These are phyloP conservation scores for Achlya hypogyna DNA, from an alignment of 352 stramenopile genomes.

Conservation along the genomic window DNA sequence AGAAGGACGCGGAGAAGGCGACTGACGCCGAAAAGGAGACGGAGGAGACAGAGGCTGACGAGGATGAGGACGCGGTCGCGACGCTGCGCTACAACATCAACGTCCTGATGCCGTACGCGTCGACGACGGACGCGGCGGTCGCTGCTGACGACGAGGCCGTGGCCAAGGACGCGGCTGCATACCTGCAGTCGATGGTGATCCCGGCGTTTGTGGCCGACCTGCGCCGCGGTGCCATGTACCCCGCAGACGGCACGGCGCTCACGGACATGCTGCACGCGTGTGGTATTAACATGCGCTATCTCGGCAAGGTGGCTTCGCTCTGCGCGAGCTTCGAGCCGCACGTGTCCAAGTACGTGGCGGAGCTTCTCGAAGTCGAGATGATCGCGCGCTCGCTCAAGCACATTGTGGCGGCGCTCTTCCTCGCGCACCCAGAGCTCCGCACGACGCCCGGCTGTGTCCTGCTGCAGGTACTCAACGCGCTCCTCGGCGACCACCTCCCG, in stretches of 20 bases:
- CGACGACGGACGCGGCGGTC: constrained; percentile 59
- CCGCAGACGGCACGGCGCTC: constrained; percentile 85
- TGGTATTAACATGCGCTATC: constrained; percentile 96
- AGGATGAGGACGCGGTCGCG: constrained; percentile 41
- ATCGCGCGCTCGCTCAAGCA: constrained; percentile 88
- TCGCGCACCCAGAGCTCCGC: constrained; percentile 45
- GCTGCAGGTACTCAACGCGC: constrained; percentile 75
- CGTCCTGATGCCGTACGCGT: constrained; percentile 84
- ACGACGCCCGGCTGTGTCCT: constrained; percentile 64
- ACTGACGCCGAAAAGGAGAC: constrained; percentile 36
- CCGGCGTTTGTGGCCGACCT: constrained; percentile 78
- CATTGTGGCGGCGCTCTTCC: constrained; percentile 59
- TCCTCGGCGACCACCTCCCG: constrained; percentile 47
- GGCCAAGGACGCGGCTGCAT: constrained; percentile 66
- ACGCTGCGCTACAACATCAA: constrained; percentile 79
- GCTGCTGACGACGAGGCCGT: constrained; percentile 53
- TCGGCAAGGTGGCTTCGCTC: constrained; percentile 86
- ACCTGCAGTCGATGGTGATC: constrained; percentile 79
- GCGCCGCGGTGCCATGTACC: constrained; percentile 67
- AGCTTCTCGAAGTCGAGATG: constrained; percentile 95
- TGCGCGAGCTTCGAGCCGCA: constrained; percentile 80
- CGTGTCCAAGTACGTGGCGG: constrained; percentile 89
- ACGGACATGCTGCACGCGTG: constrained; percentile 91
- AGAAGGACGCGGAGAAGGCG: constrained; percentile 24
- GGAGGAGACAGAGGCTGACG: constrained; percentile 34